Evolutionary conservation across 1,284 basidiomycete genomes (phyloP).

Genomic region (Heterobasidion occidentale): DNA sequence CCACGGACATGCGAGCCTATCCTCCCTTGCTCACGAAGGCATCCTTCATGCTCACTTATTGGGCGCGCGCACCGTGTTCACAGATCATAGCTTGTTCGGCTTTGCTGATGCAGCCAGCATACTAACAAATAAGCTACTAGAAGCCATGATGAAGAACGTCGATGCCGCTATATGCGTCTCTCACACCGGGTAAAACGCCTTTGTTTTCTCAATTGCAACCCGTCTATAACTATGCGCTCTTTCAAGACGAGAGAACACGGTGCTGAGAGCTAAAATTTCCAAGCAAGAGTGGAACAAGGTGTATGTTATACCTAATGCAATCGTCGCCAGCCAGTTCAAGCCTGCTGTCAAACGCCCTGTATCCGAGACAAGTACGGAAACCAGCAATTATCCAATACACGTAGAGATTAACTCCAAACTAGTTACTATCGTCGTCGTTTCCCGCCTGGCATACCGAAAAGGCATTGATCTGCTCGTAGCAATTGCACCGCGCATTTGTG

Average conservation of each 20-base stretch:
- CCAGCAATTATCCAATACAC: constrained; percentile 51
- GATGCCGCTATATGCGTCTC: constrained; percentile 95
- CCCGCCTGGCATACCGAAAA: constrained; percentile 94
- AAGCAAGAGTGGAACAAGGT: constrained; percentile 34
- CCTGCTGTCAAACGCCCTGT: constrained; percentile 45
- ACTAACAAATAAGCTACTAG: constrained; percentile 92
- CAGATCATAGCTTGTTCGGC: constrained; percentile 95
- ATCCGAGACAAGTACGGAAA: constrained; percentile 51
- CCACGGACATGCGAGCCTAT: constrained; percentile 90
- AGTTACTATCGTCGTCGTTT: constrained; percentile 95
- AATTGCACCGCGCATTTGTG: constrained; percentile 86
- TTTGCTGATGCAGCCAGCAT: constrained; percentile 96
- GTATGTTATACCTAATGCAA: constrained; percentile 91
- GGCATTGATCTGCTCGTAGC: constrained; percentile 94
- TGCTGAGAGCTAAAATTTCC: constrained; percentile 68
- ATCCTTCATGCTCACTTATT: constrained; percentile 84
- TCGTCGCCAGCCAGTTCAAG: constrained; percentile 83
- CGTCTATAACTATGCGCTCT: too few relatives aligned
- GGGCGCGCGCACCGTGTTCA: constrained; percentile 86
- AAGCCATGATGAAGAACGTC: constrained; percentile 80
- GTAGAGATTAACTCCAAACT: neutral
- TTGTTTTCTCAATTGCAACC: neutral
- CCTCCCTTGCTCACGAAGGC: constrained; percentile 87
- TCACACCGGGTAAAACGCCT: constrained; percentile 76
- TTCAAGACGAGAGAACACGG: constrained; percentile 85